Percentiles rank a stretch among this genome's conserved stretches.
Evolutionary conservation across 768 basidiomycete species (phyloP).

Genomic region (Butyriboletus loyo): DNA sequence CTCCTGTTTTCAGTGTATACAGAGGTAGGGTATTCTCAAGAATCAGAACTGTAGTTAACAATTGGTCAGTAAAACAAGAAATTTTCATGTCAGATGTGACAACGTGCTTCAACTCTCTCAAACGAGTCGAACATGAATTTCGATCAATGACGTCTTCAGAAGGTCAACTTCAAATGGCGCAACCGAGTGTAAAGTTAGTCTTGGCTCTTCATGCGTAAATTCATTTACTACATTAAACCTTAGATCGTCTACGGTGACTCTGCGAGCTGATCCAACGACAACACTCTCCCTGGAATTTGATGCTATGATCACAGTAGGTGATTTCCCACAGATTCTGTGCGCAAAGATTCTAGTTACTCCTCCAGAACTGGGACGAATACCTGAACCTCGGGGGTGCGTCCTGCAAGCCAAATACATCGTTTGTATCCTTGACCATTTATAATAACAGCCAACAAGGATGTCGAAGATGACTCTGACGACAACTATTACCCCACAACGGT

Average conservation of each 20-base stretch:
- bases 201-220: neutral
- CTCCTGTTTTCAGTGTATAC: conserved; percentile 38
- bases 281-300: conserved; percentile 60
- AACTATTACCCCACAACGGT: conserved; percentile 46
- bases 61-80: conserved; percentile 70
- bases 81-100: conserved; percentile 80
- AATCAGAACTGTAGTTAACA: neutral
- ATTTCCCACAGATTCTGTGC: neutral
- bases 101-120: conserved; percentile 70
- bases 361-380: conserved; percentile 63
- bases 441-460: conserved; percentile 6
- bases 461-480: conserved; percentile 40
- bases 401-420: neutral
- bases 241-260: conserved; percentile 51
- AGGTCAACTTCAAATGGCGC: conserved; percentile 66
- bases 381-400: conserved; percentile 45
- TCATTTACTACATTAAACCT: neutral
- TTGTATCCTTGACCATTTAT: neutral
- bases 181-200: conserved; percentile 59
- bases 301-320: conserved; percentile 56
- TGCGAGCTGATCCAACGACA: conserved; percentile 48
- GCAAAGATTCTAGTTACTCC: neutral
- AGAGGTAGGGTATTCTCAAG: conserved; percentile 35
- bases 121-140: conserved; percentile 73
- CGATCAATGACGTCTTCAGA: conserved; percentile 43